phyloP scores from a whole-genome alignment of 352 stramenopile genomes.

The Phytophthora constricta region DNA sequence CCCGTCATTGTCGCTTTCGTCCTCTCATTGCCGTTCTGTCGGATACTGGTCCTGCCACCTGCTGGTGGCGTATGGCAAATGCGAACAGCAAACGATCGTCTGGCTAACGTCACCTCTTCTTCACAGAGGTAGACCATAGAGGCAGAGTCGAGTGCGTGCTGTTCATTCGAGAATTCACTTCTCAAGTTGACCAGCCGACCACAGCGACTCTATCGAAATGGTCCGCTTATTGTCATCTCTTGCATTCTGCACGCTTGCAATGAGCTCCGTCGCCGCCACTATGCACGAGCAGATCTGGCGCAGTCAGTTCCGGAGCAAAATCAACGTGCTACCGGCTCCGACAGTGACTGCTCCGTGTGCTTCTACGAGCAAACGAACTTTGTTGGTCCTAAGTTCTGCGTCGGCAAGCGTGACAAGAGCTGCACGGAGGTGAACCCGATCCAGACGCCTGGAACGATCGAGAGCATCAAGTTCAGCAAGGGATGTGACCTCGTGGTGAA shows the following conservation, averaged over 20 bases:
- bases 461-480: slow-evolving; percentile 51
- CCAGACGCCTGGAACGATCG: slow-evolving; percentile 41
- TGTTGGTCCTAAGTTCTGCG: slow-evolving; percentile 36
- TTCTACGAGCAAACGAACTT: slow-evolving; percentile 53
- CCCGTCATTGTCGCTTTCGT: not conserved
- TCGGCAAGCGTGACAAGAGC: slow-evolving; percentile 36
- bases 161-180: not conserved
- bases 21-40: not conserved
- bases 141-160: not conserved
- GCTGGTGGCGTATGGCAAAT: not conserved
- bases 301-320: slow-evolving; percentile 36
- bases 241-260: slow-evolving; percentile 1
- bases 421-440: slow-evolving; percentile 45
- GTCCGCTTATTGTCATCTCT: slow-evolving; percentile 6
- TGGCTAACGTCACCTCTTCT: not conserved
- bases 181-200: not conserved
- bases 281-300: slow-evolving; percentile 20
- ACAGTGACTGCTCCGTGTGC: slow-evolving; percentile 42
- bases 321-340: slow-evolving; percentile 31
- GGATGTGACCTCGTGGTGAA: slow-evolving; percentile 49
- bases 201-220: slow-evolving; percentile 24
- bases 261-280: slow-evolving; percentile 16
- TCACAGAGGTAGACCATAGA: not conserved
- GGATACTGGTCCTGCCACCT: not conserved
- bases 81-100: not conserved